Conservation (phyloP, 768 basidiomycete species). For the Boletus fagicola region DNA sequence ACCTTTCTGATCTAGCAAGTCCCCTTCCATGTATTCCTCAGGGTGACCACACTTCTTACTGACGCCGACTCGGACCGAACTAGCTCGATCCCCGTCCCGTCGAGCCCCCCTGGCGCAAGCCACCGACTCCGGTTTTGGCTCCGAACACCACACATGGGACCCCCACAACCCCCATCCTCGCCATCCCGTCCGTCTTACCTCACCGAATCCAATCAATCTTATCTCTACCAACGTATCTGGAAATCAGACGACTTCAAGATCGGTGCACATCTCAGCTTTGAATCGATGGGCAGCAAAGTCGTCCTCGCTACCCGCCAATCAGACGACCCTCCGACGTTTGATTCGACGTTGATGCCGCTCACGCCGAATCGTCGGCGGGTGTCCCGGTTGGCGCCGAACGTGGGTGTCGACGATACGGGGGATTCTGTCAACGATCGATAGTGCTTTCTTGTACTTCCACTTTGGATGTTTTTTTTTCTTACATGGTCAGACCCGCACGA, state of each 20-base stretch:
- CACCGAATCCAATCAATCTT: slow-evolving; percentile 50
- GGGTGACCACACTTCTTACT: not conserved
- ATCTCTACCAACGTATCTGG: slow-evolving; percentile 64
- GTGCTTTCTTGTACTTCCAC: not conserved
- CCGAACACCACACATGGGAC: slow-evolving; percentile 37
- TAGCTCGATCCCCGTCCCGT: slow-evolving; percentile 55
- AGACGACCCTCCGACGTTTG: not conserved
- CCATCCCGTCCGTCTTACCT: slow-evolving; percentile 20
- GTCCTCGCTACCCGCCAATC: slow-evolving; percentile 43
- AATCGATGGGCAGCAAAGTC: slow-evolving; percentile 46
- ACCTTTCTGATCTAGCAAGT: slow-evolving; percentile 64
- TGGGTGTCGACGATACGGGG: not conserved
- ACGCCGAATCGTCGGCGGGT: slow-evolving; percentile 1
- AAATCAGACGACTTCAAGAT: slow-evolving; percentile 62
- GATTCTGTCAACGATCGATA: slow-evolving; percentile 19
- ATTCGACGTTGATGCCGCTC: not conserved
- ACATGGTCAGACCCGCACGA: not conserved
- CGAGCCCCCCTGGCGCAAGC: slow-evolving; percentile 53
- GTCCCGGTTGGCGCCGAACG: slow-evolving; percentile 11
- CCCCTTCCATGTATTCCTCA: no score
- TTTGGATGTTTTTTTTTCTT: not conserved
- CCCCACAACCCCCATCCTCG: slow-evolving; percentile 20
- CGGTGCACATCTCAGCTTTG: slow-evolving; percentile 56
- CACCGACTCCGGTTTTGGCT: slow-evolving; percentile 68
- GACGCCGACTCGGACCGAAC: not conserved